Evolutionary conservation across 768 basidiomycete genomes (phyloP).

Genomic region (Lactarius quietus): DNA sequence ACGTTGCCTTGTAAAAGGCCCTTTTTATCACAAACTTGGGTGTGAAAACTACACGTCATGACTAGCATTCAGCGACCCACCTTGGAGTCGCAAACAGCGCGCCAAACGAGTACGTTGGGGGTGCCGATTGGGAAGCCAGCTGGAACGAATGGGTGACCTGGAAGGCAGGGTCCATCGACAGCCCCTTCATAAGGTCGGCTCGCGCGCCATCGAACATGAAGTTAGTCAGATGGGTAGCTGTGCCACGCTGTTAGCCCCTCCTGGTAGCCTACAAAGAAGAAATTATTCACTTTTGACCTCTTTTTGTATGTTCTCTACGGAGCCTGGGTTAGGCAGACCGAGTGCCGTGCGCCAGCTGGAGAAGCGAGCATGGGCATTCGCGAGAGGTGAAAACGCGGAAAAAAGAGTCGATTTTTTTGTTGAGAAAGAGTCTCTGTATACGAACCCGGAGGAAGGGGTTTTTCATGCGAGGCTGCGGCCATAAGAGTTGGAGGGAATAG

Average conservation of each 20-base stretch:
- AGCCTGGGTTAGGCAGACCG: conserved; percentile 87
- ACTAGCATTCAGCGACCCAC: conserved; percentile 41
- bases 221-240: conserved; percentile 89
- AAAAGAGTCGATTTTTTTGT: conserved; percentile 15
- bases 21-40: conserved; percentile 39
- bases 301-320: conserved; percentile 87
- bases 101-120: conserved; percentile 91
- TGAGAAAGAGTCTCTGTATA: conserved; percentile 5
- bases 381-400: conserved; percentile 46
- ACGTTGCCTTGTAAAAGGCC: conserved; percentile 90
- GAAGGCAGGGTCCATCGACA: conserved; percentile 93
- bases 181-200: conserved; percentile 90
- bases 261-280: conserved; percentile 9
- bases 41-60: conserved; percentile 5
- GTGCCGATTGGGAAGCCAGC: conserved; percentile 80
- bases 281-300: conserved; percentile 77
- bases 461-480: conserved; percentile 21
- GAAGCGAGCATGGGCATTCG: conserved; percentile 67
- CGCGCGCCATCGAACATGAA: conserved; percentile 97
- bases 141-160: conserved; percentile 97
- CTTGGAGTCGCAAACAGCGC: conserved; percentile 82
- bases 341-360: conserved; percentile 78
- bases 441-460: background rate
- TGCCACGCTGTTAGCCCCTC: background rate
- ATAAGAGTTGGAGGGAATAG: conserved; percentile 6